A percentile compares a stretch with the other conserved stretches of the same genome.
These are phyloP conservation scores for Circinella umbellata DNA, from an alignment of 371 early-diverging fungal genomes.

Conservation along the genomic window DNA sequence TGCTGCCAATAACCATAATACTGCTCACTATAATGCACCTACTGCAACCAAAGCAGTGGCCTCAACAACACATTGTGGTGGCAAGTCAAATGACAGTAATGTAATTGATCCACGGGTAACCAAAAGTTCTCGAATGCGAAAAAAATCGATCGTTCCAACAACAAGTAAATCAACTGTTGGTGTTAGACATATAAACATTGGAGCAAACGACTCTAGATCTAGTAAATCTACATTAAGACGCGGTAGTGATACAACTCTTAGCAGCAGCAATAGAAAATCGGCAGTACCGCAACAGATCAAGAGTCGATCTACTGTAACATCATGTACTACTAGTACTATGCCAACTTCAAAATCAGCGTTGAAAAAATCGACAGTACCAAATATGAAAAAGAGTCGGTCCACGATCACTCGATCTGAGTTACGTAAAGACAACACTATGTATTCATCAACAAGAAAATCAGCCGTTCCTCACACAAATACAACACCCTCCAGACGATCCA, in stretches of 20 bases:
- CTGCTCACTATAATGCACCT: neutral
- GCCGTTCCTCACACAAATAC: conserved; percentile 2
- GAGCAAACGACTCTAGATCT: too few relatives aligned
- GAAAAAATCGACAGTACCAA: conserved; percentile 8
- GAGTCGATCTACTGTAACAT: neutral
- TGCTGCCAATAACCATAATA: neutral
- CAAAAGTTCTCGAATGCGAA: conserved; percentile 1
- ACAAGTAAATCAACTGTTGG: neutral
- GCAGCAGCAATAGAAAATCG: neutral
- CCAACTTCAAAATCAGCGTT: neutral
- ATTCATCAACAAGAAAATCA: conserved; percentile 1
- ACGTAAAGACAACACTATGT: neutral
- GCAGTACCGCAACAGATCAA: conserved; percentile 5
- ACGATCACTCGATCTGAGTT: neutral
- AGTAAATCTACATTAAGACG: conserved; percentile 3
- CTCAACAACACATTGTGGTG: neutral
- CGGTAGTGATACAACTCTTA: neutral
- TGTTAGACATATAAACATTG: too few relatives aligned
- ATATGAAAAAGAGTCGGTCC: conserved; percentile 1
- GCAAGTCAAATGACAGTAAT: neutral
- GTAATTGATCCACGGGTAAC: neutral
- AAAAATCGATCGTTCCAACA: conserved; percentile 3
- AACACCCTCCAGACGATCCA: neutral
- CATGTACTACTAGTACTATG: neutral
- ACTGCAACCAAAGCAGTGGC: neutral